These are phyloP conservation scores for Typha latifolia DNA, from an alignment of 176 grass and related monocot genomes.

Conservation along the genomic window DNA sequence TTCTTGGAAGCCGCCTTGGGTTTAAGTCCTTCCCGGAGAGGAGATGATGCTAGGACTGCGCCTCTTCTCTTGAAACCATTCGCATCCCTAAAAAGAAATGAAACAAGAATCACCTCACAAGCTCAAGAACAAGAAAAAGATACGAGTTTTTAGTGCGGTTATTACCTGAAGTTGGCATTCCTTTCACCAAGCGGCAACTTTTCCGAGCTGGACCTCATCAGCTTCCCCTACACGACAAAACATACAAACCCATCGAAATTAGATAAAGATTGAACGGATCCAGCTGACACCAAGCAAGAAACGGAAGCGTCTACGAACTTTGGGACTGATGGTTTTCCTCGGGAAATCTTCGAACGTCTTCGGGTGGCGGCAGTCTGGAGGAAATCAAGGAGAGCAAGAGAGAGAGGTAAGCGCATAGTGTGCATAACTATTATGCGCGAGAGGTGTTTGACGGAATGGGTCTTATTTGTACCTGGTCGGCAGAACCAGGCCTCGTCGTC, in stretches of 20 bases:
- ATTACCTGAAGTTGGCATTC: slow-evolving; percentile 28
- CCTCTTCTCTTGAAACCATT: slow-evolving; percentile 59
- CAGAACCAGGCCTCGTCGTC: slow-evolving; percentile 89
- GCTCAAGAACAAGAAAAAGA: slow-evolving; percentile 12
- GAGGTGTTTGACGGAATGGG: too few species aligned
- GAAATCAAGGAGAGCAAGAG: background rate
- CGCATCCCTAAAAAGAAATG: slow-evolving; percentile 6
- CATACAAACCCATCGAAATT: background rate
- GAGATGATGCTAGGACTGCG: slow-evolving; percentile 21
- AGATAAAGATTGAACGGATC: background rate
- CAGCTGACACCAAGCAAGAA: slow-evolving; percentile 7
- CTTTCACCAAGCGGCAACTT: slow-evolving; percentile 63
- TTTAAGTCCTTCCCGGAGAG: slow-evolving; percentile 7
- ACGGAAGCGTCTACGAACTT: slow-evolving; percentile 18
- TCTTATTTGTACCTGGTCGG: slow-evolving; percentile 48
- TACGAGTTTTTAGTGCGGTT: background rate
- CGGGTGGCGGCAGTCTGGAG: slow-evolving; percentile 79
- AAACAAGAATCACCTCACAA: background rate
- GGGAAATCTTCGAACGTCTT: slow-evolving; percentile 68
- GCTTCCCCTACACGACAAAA: slow-evolving; percentile 44
- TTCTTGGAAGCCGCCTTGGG: slow-evolving; percentile 37
- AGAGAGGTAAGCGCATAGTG: background rate
- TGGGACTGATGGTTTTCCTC: slow-evolving; percentile 48
- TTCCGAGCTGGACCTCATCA: slow-evolving; percentile 63
- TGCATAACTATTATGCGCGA: background rate